phyloP scores from a whole-genome alignment of 1,284 basidiomycete genomes.

The Jaminaea rosea region DNA sequence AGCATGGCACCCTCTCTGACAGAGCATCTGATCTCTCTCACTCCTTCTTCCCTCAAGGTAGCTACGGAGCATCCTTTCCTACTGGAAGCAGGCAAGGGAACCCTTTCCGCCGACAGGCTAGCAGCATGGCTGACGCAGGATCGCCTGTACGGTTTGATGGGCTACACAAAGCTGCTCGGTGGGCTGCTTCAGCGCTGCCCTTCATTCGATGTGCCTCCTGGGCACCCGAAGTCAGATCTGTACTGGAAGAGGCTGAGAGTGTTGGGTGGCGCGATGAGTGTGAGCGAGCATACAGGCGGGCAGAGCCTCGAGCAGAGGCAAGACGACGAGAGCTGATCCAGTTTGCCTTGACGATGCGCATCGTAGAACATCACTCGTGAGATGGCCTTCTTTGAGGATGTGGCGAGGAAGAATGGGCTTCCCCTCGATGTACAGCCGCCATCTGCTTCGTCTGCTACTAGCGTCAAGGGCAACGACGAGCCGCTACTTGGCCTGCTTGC shows the following conservation, averaged over 20 bases:
- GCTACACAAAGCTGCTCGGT: constrained; percentile 11
- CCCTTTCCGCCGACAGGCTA: constrained; percentile 1
- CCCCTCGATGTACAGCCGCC: constrained; percentile 11
- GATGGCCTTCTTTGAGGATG: constrained; percentile 58
- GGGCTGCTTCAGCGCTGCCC: constrained; percentile 1
- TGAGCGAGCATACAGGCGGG: too few relatives aligned
- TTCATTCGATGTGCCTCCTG: neutral
- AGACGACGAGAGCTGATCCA: too few relatives aligned
- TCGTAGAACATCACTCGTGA: constrained; percentile 50
- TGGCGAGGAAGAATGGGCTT: constrained; percentile 52
- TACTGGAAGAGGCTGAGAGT: constrained; percentile 3
- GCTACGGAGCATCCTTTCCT: constrained; percentile 13
- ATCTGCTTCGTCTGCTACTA: neutral
- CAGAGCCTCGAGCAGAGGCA: too few relatives aligned
- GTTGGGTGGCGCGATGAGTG: constrained; percentile 7
- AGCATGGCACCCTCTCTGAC: too few relatives aligned
- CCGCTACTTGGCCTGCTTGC: neutral
- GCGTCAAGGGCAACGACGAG: neutral
- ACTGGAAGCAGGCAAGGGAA: neutral
- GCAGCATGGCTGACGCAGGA: constrained; percentile 17
- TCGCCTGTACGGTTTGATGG: constrained; percentile 12
- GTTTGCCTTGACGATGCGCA: too few relatives aligned
- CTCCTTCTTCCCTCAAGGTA: too few relatives aligned
- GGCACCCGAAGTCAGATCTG: neutral
- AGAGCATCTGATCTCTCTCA: too few relatives aligned